phyloP scores from a whole-genome alignment of 495 filamentous ascomycete species.

The Neurospora cerealis region DNA sequence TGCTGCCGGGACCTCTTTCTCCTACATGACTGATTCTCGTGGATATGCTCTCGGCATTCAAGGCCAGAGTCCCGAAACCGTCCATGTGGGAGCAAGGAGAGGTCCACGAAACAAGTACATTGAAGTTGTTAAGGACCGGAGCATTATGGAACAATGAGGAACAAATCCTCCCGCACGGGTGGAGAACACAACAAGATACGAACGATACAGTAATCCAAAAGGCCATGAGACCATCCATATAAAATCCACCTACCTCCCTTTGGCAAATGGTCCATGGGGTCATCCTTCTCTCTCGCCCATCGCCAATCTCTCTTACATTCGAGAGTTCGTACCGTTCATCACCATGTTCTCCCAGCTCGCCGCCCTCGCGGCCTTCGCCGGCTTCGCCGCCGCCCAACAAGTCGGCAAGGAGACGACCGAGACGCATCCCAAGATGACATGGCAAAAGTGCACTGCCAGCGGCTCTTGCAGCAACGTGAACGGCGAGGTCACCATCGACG shows the following conservation, averaged over 20 bases:
- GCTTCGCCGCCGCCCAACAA: conserved; percentile 39
- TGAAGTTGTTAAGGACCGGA: neutral
- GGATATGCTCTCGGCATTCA: conserved; percentile 12
- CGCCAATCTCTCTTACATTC: neutral
- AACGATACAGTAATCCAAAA: neutral
- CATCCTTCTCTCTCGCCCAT: conserved; percentile 1
- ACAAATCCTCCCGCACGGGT: neutral
- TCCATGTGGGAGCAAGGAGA: neutral
- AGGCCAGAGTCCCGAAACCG: conserved; percentile 13
- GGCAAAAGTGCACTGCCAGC: conserved; percentile 42
- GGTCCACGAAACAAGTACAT: neutral
- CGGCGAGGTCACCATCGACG: conserved; percentile 34
- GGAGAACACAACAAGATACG: neutral
- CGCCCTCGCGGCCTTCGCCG: conserved; percentile 26
- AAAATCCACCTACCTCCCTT: conserved; percentile 3
- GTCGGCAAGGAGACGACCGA: conserved; percentile 46
- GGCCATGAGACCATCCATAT: conserved; percentile 7
- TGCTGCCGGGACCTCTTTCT: conserved; percentile 1
- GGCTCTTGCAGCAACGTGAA: conserved; percentile 38
- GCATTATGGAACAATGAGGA: neutral
- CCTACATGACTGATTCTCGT: conserved; percentile 2
- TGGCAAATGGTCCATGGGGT: neutral
- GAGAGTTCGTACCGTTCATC: neutral
- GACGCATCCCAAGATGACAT: conserved; percentile 47
- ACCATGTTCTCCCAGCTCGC: conserved; percentile 18